phyloP scores from a whole-genome alignment of 192 early-diverging fungal genomes.

The Rhizophagus clarus region DNA sequence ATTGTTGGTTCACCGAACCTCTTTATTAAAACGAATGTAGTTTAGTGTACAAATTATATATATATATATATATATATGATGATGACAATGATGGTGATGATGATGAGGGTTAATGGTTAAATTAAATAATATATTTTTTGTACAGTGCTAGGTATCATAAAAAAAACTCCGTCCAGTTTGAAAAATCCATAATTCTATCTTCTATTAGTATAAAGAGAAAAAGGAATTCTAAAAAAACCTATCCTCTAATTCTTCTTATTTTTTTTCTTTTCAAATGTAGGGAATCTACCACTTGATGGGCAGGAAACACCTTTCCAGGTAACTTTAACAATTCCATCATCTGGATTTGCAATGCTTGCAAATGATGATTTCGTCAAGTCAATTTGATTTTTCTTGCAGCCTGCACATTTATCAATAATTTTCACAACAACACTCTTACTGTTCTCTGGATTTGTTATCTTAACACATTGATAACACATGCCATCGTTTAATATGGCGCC shows the following conservation, averaged over 20 bases:
- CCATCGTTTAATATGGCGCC: slow-evolving; percentile 36
- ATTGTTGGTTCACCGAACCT: too few relatives aligned
- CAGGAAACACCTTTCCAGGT: neutral
- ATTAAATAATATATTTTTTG: too few relatives aligned
- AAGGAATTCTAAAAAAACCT: neutral
- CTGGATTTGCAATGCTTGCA: slow-evolving; percentile 24
- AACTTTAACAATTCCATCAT: neutral
- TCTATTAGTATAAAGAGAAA: too few relatives aligned
- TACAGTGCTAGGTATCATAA: too few relatives aligned
- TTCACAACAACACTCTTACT: slow-evolving; percentile 25
- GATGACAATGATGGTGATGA: too few relatives aligned
- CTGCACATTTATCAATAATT: slow-evolving; percentile 37
- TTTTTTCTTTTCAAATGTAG: neutral
- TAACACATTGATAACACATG: neutral
- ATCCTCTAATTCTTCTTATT: neutral
- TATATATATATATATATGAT: too few relatives aligned
- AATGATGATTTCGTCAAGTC: slow-evolving; percentile 24
- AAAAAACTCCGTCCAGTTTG: too few relatives aligned
- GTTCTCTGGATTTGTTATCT: neutral
- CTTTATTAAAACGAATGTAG: too few relatives aligned
- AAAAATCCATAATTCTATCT: too few relatives aligned
- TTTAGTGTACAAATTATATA: too few relatives aligned
- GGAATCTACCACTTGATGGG: neutral
- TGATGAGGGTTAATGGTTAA: too few relatives aligned
- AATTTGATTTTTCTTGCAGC: slow-evolving; percentile 28